These are phyloP conservation scores for Pythium volutum DNA, from an alignment of 352 stramenopile species.

Conservation along the genomic window DNA sequence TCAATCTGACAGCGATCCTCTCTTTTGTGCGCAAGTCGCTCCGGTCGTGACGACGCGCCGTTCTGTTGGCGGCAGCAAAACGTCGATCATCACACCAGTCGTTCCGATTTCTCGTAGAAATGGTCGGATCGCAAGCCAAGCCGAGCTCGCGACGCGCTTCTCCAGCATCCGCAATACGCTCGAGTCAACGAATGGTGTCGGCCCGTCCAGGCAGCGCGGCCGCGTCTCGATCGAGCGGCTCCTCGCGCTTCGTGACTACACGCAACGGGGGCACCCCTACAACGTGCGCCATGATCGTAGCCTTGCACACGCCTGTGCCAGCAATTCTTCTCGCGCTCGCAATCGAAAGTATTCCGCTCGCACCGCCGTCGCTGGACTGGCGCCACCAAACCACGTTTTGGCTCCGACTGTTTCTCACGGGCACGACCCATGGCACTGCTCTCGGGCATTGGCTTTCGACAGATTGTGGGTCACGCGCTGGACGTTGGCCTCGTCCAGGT, in stretches of 20 bases:
- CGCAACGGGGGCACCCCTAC: not conserved
- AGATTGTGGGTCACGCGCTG: not conserved
- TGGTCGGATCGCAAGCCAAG: not conserved
- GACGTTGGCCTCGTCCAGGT: not conserved
- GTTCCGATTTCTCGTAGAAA: not conserved
- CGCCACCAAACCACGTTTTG: conserved; percentile 5
- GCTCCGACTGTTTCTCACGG: not conserved
- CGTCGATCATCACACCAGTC: not conserved
- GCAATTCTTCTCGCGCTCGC: not conserved
- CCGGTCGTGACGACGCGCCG: not conserved
- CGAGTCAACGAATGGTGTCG: not conserved
- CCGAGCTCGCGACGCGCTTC: not conserved
- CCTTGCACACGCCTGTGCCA: conserved; percentile 5
- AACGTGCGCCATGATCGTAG: not conserved
- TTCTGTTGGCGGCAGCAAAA: not conserved
- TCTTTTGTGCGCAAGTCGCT: not conserved
- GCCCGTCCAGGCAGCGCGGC: not conserved
- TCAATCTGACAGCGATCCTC: too few relatives aligned
- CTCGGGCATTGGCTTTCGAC: not conserved
- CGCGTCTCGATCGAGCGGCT: conserved; percentile 9
- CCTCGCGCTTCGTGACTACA: conserved; percentile 13
- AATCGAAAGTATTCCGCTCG: conserved; percentile 8
- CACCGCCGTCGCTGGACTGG: not conserved
- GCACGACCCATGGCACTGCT: not conserved
- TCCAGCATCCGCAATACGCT: not conserved